phyloP scores from a whole-genome alignment of 305 asterid species.

The Solanum chacoense region DNA sequence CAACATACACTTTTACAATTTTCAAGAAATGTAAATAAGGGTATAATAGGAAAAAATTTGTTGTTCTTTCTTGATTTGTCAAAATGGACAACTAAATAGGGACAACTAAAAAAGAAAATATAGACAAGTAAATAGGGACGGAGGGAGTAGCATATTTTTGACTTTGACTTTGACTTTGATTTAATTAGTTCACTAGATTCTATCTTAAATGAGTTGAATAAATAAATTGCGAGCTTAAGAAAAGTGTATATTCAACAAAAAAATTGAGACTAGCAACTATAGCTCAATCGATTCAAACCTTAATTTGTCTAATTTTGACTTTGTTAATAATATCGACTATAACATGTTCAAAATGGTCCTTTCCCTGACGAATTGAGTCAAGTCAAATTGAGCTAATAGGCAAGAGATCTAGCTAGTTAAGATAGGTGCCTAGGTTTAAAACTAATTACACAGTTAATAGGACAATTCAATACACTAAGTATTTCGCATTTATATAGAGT shows the following conservation, averaged over 20 bases:
- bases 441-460: neutral
- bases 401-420: neutral
- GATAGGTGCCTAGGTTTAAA: neutral
- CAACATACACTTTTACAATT: too few species aligned
- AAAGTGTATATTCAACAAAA: neutral
- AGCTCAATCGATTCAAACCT: neutral
- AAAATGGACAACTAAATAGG: too few species aligned
- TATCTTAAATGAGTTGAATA: neutral
- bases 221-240: neutral
- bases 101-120: too few species aligned
- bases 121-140: too few species aligned
- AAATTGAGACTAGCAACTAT: neutral
- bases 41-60: too few species aligned
- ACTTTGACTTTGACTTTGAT: neutral
- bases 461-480: accelerated
- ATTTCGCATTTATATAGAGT: neutral
- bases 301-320: neutral
- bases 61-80: too few species aligned
- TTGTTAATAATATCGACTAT: neutral
- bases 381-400: neutral
- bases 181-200: neutral
- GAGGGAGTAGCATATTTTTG: neutral
- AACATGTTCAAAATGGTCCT: neutral
- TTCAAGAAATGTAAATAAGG: too few species aligned
- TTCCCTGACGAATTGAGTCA: neutral